Evolutionary conservation across 192 early-diverging fungal genomes (phyloP), one percentile per base, ranked within the genome.

Genomic region (Podila verticillata): DNA sequence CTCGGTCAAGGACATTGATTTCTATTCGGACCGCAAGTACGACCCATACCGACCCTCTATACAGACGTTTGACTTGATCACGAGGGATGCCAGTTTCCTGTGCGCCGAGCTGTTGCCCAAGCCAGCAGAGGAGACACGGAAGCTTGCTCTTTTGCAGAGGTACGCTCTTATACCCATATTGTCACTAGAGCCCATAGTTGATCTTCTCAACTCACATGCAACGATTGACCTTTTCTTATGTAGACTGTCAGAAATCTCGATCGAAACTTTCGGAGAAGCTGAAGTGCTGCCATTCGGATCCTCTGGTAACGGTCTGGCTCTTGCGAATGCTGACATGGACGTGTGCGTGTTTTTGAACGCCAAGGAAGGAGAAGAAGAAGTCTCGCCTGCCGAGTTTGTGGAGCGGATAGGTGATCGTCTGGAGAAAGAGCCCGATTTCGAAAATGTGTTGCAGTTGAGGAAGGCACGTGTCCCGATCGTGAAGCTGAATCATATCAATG

Each of bases 271-370:
- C 67, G 75, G 69, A 4, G 64, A 79, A 22, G 75, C 75, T 9
- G 75, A 79, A 51, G 75, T 79, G 0, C 39, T 79, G 20, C 75
- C 75, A 7, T 79, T 79, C 17, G 75, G 75, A 7, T 79, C 75
- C 9, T 72, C 69, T 28, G 75, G 75, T 30, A 79, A 79, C 44
- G 75, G 75, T 5, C 35, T 79, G 17, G 75, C 75, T 0, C 61
- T 79, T 10, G 75, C 75, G 22, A 79, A 79, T 34, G 75, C 75
- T 0, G 75, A 79, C 32, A 79, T 79, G 75, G 75, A 79, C 24
- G 75, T 79, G 2, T 79, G 75, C 48, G 75, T 79, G 4, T 79
- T 79, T 58, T 35, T 79, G 69, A 71, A 57, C 22, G 15, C n/a
- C 22, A 54, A 72, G 22, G 51, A 71, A 7, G 67, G 56, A 36